Base-by-base conservation (phyloP, 495 filamentous ascomycete genomes). In the Hypoxylon cercidicola region DNA sequence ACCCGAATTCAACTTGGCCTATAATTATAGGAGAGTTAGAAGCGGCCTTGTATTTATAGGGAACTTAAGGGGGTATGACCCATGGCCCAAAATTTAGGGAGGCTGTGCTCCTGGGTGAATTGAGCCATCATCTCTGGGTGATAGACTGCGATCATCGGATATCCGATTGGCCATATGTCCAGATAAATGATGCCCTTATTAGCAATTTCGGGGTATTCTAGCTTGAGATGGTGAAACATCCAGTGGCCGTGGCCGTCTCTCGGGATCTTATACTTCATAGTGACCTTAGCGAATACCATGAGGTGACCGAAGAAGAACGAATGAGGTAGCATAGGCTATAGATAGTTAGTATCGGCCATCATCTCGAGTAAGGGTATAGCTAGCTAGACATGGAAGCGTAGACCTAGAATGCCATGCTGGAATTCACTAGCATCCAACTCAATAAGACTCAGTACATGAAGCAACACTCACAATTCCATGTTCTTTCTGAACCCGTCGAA, bases 121-220 rank as follows among this genome's bases (percentile, higher is more conserved):
- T 82, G 75, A 12, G 64, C 45, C 56, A 73, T 68, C 37, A 78
- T 69, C 9, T 74, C 70, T 8, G 78, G 68, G 53, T 78, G 47
- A 45, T 71, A 66, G 15, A 79, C 72, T 2, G 69, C 67, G 10
- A 82, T 18, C 49, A 78, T 77, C 2, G 74, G 73, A 3, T 59
- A 51, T 15, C 55, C 56, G 9, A 81, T 68, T 8, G 81, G 82
- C 80, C 80, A 84, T 3, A 62, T 49, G 54, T 83, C 81, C n/a
- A 83, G 8, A 60, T 82, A 81, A 56, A 79, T 43, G 10, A 78
- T 46, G 16, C 73, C 69, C 20, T 66, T 12, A 3, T 48, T 50
- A 1, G 57, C 54, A 16, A 75, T 43, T 1, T 74, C 72, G 3
- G 74, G 72, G 48, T 65, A 74, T 53, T 66, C 45, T 40, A 55